Conservation (phyloP, 2,329 filamentous ascomycete genomes). For the Leptographium flavum region DNA sequence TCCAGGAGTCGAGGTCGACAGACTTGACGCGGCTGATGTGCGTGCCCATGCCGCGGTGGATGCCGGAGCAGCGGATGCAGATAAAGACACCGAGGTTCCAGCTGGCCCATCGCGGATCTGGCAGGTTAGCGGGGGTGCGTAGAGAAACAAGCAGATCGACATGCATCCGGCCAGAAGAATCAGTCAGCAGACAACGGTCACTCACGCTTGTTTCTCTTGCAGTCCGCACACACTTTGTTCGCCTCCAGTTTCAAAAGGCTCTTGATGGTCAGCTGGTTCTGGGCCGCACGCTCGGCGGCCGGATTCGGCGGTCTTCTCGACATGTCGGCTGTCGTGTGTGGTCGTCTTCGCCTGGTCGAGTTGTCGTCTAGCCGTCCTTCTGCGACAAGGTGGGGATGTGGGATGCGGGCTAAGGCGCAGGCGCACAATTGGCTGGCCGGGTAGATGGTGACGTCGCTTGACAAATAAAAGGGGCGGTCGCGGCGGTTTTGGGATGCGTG, state of each 20-base stretch:
- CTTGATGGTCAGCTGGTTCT: constrained; percentile 91
- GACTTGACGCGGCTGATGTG: constrained; percentile 98
- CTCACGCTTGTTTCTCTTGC: constrained; percentile 96
- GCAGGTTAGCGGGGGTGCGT: neutral
- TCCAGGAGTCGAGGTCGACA: constrained; percentile 96
- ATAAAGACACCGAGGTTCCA: constrained; percentile 98
- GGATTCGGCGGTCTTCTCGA: constrained; percentile 66
- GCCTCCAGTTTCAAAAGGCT: constrained; percentile 83
- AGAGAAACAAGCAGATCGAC: neutral
- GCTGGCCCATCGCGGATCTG: constrained; percentile 95
- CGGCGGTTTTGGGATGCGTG: neutral
- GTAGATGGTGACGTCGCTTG: no score
- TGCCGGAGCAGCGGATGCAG: constrained; percentile 96
- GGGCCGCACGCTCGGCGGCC: constrained; percentile 73
- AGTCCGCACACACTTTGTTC: constrained; percentile 96
- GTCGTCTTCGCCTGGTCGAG: no score
- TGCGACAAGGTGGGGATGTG: no score
- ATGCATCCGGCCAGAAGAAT: neutral
- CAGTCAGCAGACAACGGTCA: constrained; percentile 7
- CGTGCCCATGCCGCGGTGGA: constrained; percentile 96
- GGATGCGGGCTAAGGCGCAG: neutral
- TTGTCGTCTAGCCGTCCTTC: no score
- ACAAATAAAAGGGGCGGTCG: neutral
- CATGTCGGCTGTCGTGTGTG: constrained; percentile 33
- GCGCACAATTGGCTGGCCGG: neutral